Evolutionary conservation across 805 yeast genomes (phyloP).

Genomic region (Lachancea fermentati): DNA sequence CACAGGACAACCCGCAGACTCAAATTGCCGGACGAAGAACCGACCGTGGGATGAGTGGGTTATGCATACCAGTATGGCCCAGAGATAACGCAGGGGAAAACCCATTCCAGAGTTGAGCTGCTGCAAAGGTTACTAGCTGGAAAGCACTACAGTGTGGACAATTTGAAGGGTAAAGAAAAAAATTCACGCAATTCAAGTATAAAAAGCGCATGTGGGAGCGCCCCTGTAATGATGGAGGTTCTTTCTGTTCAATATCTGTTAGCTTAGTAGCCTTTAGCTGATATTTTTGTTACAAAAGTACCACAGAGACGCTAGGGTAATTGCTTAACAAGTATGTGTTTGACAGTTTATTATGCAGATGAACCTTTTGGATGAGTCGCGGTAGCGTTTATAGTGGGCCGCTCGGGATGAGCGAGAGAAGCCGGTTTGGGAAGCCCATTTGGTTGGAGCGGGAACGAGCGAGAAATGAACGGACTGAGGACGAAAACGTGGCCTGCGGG

Average conservation of each 20-base stretch:
- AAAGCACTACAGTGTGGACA: not conserved
- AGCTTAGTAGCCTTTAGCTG: not conserved
- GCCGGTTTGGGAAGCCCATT: too few species aligned
- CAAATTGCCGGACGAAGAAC: not conserved
- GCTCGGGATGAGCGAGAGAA: not conserved
- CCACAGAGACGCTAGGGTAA: not conserved
- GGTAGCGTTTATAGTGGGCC: not conserved
- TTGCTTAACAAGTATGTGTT: constrained; percentile 1
- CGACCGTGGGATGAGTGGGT: not conserved
- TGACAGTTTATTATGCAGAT: not conserved
- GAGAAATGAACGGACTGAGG: too few species aligned
- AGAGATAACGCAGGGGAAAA: not conserved
- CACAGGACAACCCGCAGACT: not conserved
- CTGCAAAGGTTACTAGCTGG: not conserved
- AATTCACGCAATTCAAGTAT: constrained; percentile 1
- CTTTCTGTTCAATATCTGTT: not conserved
- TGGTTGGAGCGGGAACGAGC: too few species aligned
- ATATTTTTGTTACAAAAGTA: constrained; percentile 1
- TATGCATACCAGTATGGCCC: too few species aligned
- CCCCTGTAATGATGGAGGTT: not conserved
- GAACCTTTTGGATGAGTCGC: not conserved
- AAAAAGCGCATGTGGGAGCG: not conserved
- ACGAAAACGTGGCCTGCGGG: too few species aligned
- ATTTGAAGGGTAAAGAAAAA: not conserved
- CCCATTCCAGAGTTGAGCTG: not conserved